phyloP scores from a whole-genome alignment of 495 filamentous ascomycete genomes.

The Cercophora sp. region DNA sequence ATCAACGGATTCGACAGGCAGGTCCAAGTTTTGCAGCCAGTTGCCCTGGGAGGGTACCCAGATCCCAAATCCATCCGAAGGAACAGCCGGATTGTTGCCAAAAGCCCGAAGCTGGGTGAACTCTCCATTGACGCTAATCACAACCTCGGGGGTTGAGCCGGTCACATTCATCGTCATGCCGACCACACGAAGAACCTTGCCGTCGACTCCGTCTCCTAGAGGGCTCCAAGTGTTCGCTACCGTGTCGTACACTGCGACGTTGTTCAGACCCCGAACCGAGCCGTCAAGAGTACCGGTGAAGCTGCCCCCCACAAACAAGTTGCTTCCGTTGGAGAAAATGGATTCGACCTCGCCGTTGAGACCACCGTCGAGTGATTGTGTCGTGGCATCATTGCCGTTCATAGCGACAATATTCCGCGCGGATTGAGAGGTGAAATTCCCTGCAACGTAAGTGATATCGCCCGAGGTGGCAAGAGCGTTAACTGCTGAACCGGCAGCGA shows the following conservation, averaged over 20 bases:
- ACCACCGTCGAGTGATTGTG: conserved; percentile 62
- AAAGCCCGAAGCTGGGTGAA: conserved; percentile 71
- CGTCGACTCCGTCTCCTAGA: conserved; percentile 83
- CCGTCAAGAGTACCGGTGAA: conserved; percentile 73
- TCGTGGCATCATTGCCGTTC: conserved; percentile 55
- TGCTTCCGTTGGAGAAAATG: conserved; percentile 59
- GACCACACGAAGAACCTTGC: conserved; percentile 67
- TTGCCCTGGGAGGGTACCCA: conserved; percentile 90
- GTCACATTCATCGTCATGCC: conserved; percentile 78
- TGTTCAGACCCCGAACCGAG: conserved; percentile 56
- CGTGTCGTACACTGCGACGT: conserved; percentile 73
- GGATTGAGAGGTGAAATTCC: conserved; percentile 70
- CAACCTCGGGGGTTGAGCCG: conserved; percentile 60
- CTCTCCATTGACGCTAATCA: conserved; percentile 73
- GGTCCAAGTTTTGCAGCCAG: conserved; percentile 80
- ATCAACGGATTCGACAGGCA: conserved; percentile 58
- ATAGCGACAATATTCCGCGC: conserved; percentile 74
- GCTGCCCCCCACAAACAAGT: conserved; percentile 77
- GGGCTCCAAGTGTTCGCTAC: conserved; percentile 66
- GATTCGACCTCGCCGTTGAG: conserved; percentile 74
- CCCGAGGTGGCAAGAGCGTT: conserved; percentile 56
- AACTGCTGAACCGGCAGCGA: conserved; percentile 63
- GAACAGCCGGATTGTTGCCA: conserved; percentile 53
- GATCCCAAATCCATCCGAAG: conserved; percentile 73
- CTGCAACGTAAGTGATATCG: conserved; percentile 68